Evolutionary conservation across 345 rosid genomes (phyloP), one percentile per base, ranked within the genome.

Genomic region (Salix dunnii): DNA sequence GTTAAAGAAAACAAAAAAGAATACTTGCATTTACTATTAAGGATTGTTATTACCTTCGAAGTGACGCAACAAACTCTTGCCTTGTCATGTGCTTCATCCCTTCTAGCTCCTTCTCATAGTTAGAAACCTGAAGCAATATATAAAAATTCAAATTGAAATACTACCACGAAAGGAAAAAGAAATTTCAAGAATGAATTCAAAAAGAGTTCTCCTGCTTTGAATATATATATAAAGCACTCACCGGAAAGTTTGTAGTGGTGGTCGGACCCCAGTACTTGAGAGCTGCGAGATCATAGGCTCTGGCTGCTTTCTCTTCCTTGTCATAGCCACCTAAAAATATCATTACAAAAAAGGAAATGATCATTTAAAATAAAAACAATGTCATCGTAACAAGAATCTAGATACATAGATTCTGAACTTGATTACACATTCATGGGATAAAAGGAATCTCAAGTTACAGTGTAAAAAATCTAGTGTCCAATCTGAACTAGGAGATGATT

Each of bases 191-290:
- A 1, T 11, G 20, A 67, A 0, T 17, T 6, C 4, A 43, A 43
- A 12, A 28, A 23, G 21, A 2, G 43, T 23, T 11, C 7, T 33
- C 33, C 7, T 35, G 2, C 65, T 53, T 21, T 53, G 20, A 20
- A 51, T 14, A 51, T 1, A n/a, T n/a, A 58, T 18, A 23, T 3
- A 58, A 3, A 55, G 23, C 8, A 68, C 36, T 76, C 79, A 90
- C 98, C 74, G 94, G 94, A 82, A 92, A 94, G 78, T 94, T 94
- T 14, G 96, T 94, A 17, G 97, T 92, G 1, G 98, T 92, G 72
- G 92, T 86, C 64, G 94, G 92, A 85, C 97, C 98, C 97, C 98
- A 94, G 83, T 92, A 94, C 86, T 94, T 94, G 77, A 94, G 97
- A 81, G 97, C 98, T 23, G 98, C 98, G 63, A 94, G 95, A 79